A percentile compares a stretch with the other conserved stretches of the same genome.
phyloP scores from a whole-genome alignment of 371 early-diverging fungal species.

The Paraphysoderma sedebokerense region DNA sequence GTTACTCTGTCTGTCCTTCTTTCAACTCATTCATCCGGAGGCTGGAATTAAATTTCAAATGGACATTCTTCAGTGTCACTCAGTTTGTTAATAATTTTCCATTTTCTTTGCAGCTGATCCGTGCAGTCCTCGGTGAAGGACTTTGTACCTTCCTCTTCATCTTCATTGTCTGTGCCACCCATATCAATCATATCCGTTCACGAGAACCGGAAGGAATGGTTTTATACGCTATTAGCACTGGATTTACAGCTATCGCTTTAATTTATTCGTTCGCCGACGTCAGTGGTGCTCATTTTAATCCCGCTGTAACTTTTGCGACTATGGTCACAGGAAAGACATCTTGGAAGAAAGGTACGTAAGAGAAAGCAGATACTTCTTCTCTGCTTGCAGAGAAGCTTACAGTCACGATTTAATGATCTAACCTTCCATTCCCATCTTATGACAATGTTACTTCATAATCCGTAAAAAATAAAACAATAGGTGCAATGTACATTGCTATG shows the following conservation, averaged over 20 bases:
- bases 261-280: constrained; percentile 60
- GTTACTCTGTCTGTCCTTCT: neutral
- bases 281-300: constrained; percentile 38
- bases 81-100: neutral
- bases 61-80: no score
- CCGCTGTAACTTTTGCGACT: constrained; percentile 53
- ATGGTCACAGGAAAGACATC: constrained; percentile 41
- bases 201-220: constrained; percentile 23
- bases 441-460: neutral
- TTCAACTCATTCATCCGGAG: neutral
- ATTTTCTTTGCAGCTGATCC: constrained; percentile 16
- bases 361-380: neutral
- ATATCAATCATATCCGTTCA: constrained; percentile 27
- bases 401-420: no score
- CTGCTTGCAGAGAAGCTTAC: no score
- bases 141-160: constrained; percentile 31
- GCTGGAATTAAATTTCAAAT: no score
- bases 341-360: constrained; percentile 20
- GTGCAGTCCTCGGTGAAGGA: constrained; percentile 31
- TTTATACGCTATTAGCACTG: constrained; percentile 32
- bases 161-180: constrained; percentile 26
- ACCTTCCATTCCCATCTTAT: no score
- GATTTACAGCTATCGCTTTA: constrained; percentile 33
- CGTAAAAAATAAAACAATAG: no score
- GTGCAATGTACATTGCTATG: constrained; percentile 35